Percentiles rank a stretch among this genome's conserved stretches.
These are phyloP conservation scores for Capsella bursapastoris DNA, from an alignment of 345 rosid genomes.

Conservation along the genomic window DNA sequence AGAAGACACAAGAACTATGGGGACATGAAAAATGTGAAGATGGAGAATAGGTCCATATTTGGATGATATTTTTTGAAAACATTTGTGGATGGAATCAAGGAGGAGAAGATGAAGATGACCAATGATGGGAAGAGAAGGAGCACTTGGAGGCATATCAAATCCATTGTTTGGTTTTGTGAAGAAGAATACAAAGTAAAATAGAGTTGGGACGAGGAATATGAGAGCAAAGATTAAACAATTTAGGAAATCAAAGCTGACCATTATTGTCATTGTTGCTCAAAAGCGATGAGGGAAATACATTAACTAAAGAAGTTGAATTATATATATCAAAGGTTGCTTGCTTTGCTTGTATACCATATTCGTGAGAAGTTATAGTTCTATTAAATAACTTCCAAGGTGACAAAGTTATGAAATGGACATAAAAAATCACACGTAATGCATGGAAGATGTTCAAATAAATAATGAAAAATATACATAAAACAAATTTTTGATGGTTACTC, in stretches of 20 bases:
- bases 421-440: neutral
- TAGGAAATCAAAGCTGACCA: neutral
- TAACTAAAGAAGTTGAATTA: neutral
- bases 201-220: neutral
- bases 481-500: neutral
- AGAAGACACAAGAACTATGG: neutral
- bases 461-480: neutral
- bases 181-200: neutral
- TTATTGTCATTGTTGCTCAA: neutral
- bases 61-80: neutral
- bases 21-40: neutral
- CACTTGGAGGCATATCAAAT: neutral
- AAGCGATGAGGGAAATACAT: neutral
- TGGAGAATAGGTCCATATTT: constrained; percentile 1
- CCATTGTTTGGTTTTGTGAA: neutral
- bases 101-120: neutral
- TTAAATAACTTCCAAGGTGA: neutral
- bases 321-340: constrained; percentile 3
- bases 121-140: neutral
- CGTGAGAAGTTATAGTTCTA: neutral
- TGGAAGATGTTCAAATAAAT: neutral
- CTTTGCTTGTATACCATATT: neutral
- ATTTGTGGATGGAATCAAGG: neutral
- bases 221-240: neutral
- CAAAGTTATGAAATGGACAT: neutral